phyloP scores from a whole-genome alignment of 441 rosid genomes.

The Capsella rubella region DNA sequence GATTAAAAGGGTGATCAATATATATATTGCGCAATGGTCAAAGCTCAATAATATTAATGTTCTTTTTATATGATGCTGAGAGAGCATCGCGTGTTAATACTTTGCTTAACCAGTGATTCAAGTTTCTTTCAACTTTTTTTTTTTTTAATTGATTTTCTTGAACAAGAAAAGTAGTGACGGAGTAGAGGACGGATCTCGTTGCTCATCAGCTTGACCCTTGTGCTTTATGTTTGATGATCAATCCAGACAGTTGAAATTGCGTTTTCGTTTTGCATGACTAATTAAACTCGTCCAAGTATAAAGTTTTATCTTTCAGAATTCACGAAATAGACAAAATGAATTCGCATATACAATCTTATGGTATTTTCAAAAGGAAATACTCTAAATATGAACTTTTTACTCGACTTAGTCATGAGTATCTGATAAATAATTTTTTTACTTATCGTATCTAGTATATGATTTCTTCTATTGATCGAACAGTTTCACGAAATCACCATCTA shows the following conservation, averaged over 20 bases:
- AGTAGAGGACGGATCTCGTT: slow-evolving; percentile 26
- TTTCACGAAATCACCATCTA: slow-evolving; percentile 10
- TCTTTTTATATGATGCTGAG: not conserved
- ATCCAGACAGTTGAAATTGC: not conserved
- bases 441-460: not conserved
- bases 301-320: not conserved
- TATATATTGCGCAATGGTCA: slow-evolving; percentile 8
- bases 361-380: not conserved
- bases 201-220: not conserved
- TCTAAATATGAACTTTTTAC: not conserved
- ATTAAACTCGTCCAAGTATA: not conserved
- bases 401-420: not conserved
- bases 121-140: not conserved
- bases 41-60: slow-evolving; percentile 1
- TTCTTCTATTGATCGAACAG: slow-evolving; percentile 20
- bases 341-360: not conserved
- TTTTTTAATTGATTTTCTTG: not conserved
- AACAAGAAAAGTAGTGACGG: slow-evolving; percentile 3
- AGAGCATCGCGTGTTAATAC: slow-evolving; percentile 2
- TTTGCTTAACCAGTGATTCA: not conserved
- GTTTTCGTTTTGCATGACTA: not conserved
- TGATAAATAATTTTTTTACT: too few species aligned
- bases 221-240: not conserved
- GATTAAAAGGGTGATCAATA: too few species aligned
- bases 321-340: not conserved